A percentile compares a stretch with the other conserved stretches of the same genome.
phyloP scores from a whole-genome alignment of 129 eudicot genomes.

The Solidago caesia region DNA sequence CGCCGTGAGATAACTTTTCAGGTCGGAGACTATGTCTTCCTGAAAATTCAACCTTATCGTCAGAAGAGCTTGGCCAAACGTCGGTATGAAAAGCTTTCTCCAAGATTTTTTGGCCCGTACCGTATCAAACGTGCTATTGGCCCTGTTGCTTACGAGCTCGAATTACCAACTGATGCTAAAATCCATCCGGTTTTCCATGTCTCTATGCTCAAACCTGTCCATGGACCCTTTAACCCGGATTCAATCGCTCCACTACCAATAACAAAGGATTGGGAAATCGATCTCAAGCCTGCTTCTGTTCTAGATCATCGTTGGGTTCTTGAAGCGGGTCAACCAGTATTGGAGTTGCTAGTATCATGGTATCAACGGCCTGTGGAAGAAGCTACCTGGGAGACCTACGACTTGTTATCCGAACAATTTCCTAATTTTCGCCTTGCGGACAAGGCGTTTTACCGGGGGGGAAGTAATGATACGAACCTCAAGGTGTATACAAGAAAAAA shows the following conservation, averaged over 20 bases:
- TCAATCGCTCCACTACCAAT: slow-evolving; percentile 11
- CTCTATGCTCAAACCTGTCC: slow-evolving; percentile 21
- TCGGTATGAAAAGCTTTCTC: slow-evolving; percentile 3
- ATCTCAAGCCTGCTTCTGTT: neutral
- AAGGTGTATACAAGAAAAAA: neutral
- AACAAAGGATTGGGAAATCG: slow-evolving; percentile 11
- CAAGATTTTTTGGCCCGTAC: slow-evolving; percentile 18
- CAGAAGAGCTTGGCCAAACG: slow-evolving; percentile 7
- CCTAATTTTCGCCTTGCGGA: too few relatives aligned
- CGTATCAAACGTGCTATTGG: neutral
- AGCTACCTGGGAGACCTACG: slow-evolving; percentile 7
- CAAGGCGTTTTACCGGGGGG: too few relatives aligned
- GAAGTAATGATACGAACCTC: neutral
- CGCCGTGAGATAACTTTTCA: neutral
- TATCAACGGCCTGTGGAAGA: neutral
- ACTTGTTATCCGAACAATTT: neutral
- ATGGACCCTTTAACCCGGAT: neutral
- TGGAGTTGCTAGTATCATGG: neutral
- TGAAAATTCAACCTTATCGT: slow-evolving; percentile 10
- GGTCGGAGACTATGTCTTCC: neutral
- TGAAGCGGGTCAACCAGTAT: neutral
- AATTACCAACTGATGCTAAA: neutral
- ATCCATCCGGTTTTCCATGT: slow-evolving; percentile 31
- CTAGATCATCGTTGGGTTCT: neutral
- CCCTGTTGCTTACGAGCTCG: slow-evolving; percentile 9